phyloP scores from a whole-genome alignment of 441 rosid species.

The Rhodomyrtus psidioides region DNA sequence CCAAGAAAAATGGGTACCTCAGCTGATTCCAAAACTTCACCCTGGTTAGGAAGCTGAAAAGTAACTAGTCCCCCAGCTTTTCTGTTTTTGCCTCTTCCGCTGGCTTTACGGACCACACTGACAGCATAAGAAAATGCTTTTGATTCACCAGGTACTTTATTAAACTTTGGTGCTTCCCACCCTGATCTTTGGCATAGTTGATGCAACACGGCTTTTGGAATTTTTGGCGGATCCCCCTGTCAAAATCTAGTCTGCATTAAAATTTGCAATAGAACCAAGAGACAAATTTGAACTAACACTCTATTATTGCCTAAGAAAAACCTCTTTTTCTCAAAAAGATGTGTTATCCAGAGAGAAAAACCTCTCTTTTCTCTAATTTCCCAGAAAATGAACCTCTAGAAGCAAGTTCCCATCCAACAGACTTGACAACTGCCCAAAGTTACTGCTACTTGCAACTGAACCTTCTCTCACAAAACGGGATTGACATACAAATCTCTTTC shows the following conservation, averaged over 20 bases:
- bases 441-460: background rate
- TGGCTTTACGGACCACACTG: slow-evolving; percentile 83
- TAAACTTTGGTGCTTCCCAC: slow-evolving; percentile 95
- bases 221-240: slow-evolving; percentile 74
- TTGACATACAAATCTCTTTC: background rate
- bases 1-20: slow-evolving; percentile 43
- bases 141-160: slow-evolving; percentile 44
- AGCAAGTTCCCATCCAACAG: background rate
- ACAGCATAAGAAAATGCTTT: slow-evolving; percentile 47
- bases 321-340: background rate
- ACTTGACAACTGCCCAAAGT: background rate
- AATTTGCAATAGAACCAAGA: background rate
- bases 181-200: slow-evolving; percentile 87
- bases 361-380: background rate
- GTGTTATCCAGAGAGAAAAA: background rate
- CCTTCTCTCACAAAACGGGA: background rate
- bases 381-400: background rate
- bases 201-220: slow-evolving; percentile 87
- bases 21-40: slow-evolving; percentile 46
- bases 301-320: background rate
- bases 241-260: slow-evolving; percentile 12
- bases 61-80: slow-evolving; percentile 80
- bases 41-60: slow-evolving; percentile 67
- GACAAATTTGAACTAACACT: background rate
- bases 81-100: slow-evolving; percentile 87